Percentiles rank a stretch among this genome's conserved stretches.
These are phyloP conservation scores for Thermochaetoides dissita DNA, from an alignment of 2,329 filamentous ascomycete species.

Conservation along the genomic window DNA sequence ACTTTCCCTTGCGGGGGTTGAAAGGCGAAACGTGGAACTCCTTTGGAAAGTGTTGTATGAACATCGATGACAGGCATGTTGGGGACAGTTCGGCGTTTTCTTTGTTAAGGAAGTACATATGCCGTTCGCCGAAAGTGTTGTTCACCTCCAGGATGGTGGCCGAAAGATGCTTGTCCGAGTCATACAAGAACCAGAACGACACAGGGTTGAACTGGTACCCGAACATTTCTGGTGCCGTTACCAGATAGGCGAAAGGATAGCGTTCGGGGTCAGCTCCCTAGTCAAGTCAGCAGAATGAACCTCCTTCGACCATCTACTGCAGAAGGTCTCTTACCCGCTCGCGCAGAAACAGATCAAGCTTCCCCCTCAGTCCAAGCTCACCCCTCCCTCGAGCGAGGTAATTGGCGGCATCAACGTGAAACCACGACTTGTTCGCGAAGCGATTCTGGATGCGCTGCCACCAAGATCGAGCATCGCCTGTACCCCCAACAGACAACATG, in stretches of 20 bases:
- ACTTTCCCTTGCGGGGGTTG: constrained; percentile 46
- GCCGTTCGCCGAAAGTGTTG: constrained; percentile 61
- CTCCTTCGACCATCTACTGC: not conserved
- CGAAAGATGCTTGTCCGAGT: constrained; percentile 37
- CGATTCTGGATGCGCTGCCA: too few species aligned
- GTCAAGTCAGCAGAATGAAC: constrained; percentile 3
- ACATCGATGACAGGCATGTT: constrained; percentile 17
- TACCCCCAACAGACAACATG: constrained; percentile 36
- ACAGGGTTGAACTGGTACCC: constrained; percentile 63
- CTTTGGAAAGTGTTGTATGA: constrained; percentile 46
- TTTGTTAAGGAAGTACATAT: constrained; percentile 48
- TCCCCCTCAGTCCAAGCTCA: constrained; percentile 43
- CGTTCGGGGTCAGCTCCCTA: constrained; percentile 43
- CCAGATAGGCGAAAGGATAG: constrained; percentile 56
- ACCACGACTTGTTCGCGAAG: constrained; percentile 31
- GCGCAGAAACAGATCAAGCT: constrained; percentile 45
- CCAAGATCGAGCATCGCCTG: constrained; percentile 13
- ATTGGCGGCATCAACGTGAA: constrained; percentile 43
- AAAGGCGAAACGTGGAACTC: constrained; percentile 69
- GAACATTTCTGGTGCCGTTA: constrained; percentile 55
- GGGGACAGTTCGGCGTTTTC: constrained; percentile 13
- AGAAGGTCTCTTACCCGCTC: constrained; percentile 33
- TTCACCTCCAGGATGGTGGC: constrained; percentile 62
- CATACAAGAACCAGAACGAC: constrained; percentile 70
- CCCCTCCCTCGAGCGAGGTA: constrained; percentile 43